These are phyloP conservation scores for Exsudoporus frostii DNA, from an alignment of 768 basidiomycete species.

Conservation along the genomic window DNA sequence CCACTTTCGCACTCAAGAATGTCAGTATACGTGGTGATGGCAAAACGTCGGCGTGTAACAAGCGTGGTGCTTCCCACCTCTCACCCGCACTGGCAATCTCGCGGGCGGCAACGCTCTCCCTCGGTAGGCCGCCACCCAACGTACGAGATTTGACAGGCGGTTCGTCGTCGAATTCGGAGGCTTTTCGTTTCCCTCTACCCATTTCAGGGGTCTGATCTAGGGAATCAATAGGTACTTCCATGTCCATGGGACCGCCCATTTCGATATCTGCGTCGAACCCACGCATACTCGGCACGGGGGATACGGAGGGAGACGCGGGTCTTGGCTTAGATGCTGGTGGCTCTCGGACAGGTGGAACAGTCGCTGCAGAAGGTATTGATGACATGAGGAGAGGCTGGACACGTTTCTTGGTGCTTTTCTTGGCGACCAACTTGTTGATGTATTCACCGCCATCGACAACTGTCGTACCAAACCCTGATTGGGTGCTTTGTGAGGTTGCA, in stretches of 20 bases:
- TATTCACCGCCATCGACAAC: slow-evolving; percentile 50
- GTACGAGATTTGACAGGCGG: slow-evolving; percentile 45
- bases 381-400: slow-evolving; percentile 45
- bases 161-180: slow-evolving; percentile 42
- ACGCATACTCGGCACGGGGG: slow-evolving; percentile 50
- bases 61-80: slow-evolving; percentile 16
- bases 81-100: slow-evolving; percentile 42
- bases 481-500: slow-evolving; percentile 30
- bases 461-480: slow-evolving; percentile 40
- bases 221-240: slow-evolving; percentile 54
- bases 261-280: slow-evolving; percentile 43
- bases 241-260: slow-evolving; percentile 47
- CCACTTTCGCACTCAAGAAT: slow-evolving; percentile 54
- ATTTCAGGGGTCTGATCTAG: slow-evolving; percentile 43
- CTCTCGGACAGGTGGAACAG: slow-evolving; percentile 13
- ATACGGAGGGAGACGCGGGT: slow-evolving; percentile 32
- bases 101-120: slow-evolving; percentile 49
- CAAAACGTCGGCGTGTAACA: slow-evolving; percentile 21
- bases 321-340: slow-evolving; percentile 25
- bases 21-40: slow-evolving; percentile 61
- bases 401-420: slow-evolving; percentile 69
- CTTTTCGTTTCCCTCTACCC: slow-evolving; percentile 52
- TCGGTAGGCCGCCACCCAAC: slow-evolving; percentile 62
- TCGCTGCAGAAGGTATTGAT: slow-evolving; percentile 36
- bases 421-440: slow-evolving; percentile 72